phyloP scores from a whole-genome alignment of 2,329 filamentous ascomycete genomes.

The Cordyceps militaris region DNA sequence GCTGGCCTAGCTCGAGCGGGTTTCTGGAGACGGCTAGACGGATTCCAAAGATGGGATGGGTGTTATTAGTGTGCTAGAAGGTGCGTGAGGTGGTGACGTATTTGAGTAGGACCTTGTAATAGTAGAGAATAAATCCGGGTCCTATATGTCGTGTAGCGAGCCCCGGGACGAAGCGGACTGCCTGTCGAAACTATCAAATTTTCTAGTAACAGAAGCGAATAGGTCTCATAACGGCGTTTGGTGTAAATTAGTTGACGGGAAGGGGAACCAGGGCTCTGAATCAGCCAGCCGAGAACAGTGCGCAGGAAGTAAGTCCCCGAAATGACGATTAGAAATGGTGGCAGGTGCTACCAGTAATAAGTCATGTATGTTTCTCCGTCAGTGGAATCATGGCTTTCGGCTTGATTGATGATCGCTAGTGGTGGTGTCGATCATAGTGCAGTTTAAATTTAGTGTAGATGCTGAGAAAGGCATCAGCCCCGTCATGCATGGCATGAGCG shows the following conservation, averaged over 20 bases:
- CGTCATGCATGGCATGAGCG: neutral
- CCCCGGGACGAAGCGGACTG: neutral
- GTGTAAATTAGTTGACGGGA: neutral
- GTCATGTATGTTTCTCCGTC: neutral
- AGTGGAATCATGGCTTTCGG: neutral
- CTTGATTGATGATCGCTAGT: neutral
- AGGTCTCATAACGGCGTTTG: neutral
- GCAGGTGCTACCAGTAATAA: neutral
- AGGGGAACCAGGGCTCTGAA: neutral
- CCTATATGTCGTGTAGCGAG: neutral
- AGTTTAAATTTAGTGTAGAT: neutral
- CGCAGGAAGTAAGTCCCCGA: neutral
- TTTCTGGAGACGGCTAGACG: neutral
- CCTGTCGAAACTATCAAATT: neutral
- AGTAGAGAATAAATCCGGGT: too few species aligned
- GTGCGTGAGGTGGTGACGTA: too few species aligned
- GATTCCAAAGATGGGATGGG: neutral
- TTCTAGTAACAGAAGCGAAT: neutral
- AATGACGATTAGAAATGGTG: conserved; percentile 4
- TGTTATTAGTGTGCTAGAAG: neutral
- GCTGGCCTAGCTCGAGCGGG: neutral
- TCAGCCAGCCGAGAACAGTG: neutral
- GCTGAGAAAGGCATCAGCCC: neutral
- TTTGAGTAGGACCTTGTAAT: too few species aligned
- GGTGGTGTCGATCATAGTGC: neutral